Evolutionary conservation across 2,329 filamentous ascomycete genomes (phyloP).

Genomic region (Nakataea oryzae): DNA sequence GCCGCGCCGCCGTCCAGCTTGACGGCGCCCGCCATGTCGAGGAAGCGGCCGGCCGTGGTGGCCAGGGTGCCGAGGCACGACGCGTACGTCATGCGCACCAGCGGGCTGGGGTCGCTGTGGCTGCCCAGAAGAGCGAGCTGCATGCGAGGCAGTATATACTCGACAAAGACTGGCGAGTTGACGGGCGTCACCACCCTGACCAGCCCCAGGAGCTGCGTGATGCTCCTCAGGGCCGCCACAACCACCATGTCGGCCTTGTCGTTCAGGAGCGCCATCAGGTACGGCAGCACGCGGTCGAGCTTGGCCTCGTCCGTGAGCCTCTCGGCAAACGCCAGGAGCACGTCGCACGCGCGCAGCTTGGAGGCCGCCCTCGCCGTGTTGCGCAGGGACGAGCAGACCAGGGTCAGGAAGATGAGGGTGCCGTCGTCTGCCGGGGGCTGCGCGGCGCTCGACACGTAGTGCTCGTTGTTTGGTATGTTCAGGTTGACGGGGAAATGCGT

Average conservation of each 20-base stretch:
- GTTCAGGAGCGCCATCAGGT: slow-evolving; percentile 71
- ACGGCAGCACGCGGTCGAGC: slow-evolving; percentile 83
- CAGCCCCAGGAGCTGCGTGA: slow-evolving; percentile 80
- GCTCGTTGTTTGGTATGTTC: slow-evolving; percentile 77
- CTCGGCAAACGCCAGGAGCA: slow-evolving; percentile 86
- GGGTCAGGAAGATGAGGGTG: slow-evolving; percentile 80
- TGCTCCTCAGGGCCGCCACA: slow-evolving; percentile 71
- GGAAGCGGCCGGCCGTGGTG: slow-evolving; percentile 70
- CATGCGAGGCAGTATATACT: slow-evolving; percentile 57
- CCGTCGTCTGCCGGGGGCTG: slow-evolving; percentile 70
- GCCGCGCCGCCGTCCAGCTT: slow-evolving; percentile 68
- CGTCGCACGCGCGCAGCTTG: slow-evolving; percentile 78
- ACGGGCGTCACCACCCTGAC: slow-evolving; percentile 79
- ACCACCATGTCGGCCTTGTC: slow-evolving; percentile 80
- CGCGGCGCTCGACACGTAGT: slow-evolving; percentile 50
- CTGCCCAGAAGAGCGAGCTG: slow-evolving; percentile 39
- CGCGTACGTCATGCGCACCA: slow-evolving; percentile 85
- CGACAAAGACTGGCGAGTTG: slow-evolving; percentile 58
- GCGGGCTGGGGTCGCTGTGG: slow-evolving; percentile 44
- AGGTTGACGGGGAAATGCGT: slow-evolving; percentile 71
- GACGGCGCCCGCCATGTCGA: slow-evolving; percentile 85
- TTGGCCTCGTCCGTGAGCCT: slow-evolving; percentile 90
- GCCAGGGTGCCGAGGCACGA: slow-evolving; percentile 85
- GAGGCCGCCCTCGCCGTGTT: slow-evolving; percentile 86
- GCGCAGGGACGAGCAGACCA: slow-evolving; percentile 79